Evolutionary conservation across 352 stramenopile species (phyloP).

Genomic region (Phytophthora cactorum): DNA sequence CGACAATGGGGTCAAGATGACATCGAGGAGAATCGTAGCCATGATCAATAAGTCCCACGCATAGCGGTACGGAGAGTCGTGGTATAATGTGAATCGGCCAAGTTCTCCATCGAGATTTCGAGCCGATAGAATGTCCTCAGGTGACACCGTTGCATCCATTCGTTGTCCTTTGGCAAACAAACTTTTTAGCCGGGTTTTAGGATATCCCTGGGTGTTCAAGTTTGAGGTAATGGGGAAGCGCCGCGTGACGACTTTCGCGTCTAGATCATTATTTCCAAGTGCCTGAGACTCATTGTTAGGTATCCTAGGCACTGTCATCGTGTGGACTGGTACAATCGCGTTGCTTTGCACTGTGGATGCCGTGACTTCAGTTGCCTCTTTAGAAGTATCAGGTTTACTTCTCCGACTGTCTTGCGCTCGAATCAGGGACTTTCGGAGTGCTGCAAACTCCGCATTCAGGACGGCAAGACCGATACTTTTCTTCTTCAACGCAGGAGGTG

Average conservation of each 20-base stretch:
- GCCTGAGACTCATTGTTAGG: conserved; percentile 2
- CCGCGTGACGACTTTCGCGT: conserved; percentile 36
- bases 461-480: conserved; percentile 35
- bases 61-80: conserved; percentile 49
- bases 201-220: background rate
- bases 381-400: conserved; percentile 22
- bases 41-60: conserved; percentile 65
- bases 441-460: conserved; percentile 28
- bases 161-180: conserved; percentile 34
- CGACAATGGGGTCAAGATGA: conserved; percentile 57
- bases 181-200: conserved; percentile 28
- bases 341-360: background rate
- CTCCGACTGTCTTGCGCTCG: conserved; percentile 16
- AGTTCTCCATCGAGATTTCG: conserved; percentile 38
- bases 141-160: conserved; percentile 28
- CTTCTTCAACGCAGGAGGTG: conserved; percentile 21
- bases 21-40: conserved; percentile 58
- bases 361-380: conserved; percentile 2
- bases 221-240: conserved; percentile 45
- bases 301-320: background rate
- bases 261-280: conserved; percentile 7
- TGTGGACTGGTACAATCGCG: background rate
- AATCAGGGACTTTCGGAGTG: conserved; percentile 22
- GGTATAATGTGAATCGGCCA: conserved; percentile 55
- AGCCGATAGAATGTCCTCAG: conserved; percentile 45